Evolutionary conservation across 202 grass and related monocot genomes (phyloP).

Genomic region (Saccharum hybrid): DNA sequence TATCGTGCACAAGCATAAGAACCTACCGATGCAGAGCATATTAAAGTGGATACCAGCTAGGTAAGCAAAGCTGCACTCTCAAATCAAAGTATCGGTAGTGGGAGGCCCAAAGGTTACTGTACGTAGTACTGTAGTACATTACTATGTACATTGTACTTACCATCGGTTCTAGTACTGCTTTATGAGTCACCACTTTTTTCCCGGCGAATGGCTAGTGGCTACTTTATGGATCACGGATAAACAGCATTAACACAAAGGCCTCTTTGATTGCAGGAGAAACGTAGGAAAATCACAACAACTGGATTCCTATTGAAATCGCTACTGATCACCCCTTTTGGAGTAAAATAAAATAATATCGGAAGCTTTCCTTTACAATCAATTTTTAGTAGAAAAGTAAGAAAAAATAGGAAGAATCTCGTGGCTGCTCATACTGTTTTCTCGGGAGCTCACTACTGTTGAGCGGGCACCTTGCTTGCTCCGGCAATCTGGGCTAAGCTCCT

Average conservation of each 20-base stretch:
- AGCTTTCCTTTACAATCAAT: too few relatives aligned
- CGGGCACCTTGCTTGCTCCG: neutral
- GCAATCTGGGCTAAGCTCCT: constrained; percentile 24
- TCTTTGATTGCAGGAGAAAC: too few relatives aligned
- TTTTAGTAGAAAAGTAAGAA: too few relatives aligned
- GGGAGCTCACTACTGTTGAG: neutral
- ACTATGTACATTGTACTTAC: neutral
- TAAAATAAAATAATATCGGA: too few relatives aligned
- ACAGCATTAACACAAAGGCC: neutral
- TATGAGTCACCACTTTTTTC: neutral
- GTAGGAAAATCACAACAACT: too few relatives aligned
- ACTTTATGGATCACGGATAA: neutral
- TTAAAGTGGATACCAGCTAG: neutral
- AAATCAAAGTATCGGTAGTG: neutral
- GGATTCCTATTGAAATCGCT: too few relatives aligned
- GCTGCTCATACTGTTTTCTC: too few relatives aligned
- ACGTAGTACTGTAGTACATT: neutral
- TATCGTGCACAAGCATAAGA: neutral
- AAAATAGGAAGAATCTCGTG: too few relatives aligned
- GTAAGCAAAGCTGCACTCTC: neutral
- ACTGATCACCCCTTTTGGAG: too few relatives aligned
- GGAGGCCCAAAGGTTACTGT: neutral
- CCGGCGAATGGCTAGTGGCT: too few relatives aligned
- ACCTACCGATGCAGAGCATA: neutral
- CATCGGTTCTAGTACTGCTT: neutral